Base-by-base conservation (phyloP, 345 rosid genomes). In the Eucalyptus marginata region DNA sequence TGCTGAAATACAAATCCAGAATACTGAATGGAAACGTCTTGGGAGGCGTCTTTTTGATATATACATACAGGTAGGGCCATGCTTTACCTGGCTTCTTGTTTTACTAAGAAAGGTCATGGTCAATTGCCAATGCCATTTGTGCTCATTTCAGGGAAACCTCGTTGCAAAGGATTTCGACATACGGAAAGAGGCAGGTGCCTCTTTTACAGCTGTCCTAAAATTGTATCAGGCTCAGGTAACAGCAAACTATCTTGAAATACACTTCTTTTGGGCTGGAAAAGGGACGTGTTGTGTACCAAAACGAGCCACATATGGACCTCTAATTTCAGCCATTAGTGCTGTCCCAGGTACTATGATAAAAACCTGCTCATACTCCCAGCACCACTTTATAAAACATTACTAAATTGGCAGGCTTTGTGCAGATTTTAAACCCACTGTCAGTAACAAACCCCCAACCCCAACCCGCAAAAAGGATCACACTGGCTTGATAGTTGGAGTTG, bases 361-460 rank as follows among this genome's bases (percentile, higher is more conserved):
- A 52, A 47, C 62, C 40, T 58, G 50, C 86, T 56, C 13, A 6
- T 20, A 56, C 17, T 36, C 49, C 46, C 46, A 44, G 46, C 46
- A 44, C 46, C 46, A 44, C 46, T 44, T 44, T 44, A 2, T 44
- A 44, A 44, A 44, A 44, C 46, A 44, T 44, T 44, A 44, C 46
- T 44, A 44, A 44, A 44, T 79, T 86, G 81, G 58, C 89, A 86
- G 47, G 49, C 58, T 88, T 85, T 86, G 58, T 91, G 90, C 94
- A 96, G 97, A 95, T 91, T 97, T 97, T 88, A 80, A 6, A 88
- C 97, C 99, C 52, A 94, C 95, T 71, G 97, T 95, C 46, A 91
- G 88, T 46, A 93, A 94, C 93, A 94, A 80, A 47, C 89, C 93
- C 88, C 96, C 97, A 40, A 71, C 88, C 50, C 88, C 46, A 44